Evolutionary conservation across 2,329 filamentous ascomycete genomes (phyloP), one percentile per base, ranked within the genome.

Genomic region (Ploettnerulaceae sp.): DNA sequence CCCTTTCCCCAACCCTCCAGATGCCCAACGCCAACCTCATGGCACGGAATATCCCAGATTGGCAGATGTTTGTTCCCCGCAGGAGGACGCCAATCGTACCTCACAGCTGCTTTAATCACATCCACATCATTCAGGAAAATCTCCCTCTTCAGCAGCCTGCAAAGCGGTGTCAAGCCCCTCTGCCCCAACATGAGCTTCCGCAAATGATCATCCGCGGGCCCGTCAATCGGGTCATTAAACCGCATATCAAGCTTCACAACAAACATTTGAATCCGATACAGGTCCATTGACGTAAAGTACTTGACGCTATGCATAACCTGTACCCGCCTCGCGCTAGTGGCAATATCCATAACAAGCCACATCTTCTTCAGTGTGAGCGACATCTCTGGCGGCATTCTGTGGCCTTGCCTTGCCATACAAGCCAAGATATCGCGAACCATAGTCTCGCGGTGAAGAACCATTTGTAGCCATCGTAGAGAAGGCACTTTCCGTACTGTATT

Each of bases 271-370:
- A 77, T 71, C 40, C 77, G 71, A 59, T 78, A 76, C 7, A 93
- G 63, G 58, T 87, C 79, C 3, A 62, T 49, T 47, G 83, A 69
- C 7, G 72, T 68, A 73, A 84, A 84, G 37, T 82, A 69, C 0
- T 58, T 54, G 7, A 44, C 42, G 61, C 78, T 78, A 22, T 69
- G 69, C 4, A 88, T 63, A 5, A 83, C 67, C 1, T 68, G 68
- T 5, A 72, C 64, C 1, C 87, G 78, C 11, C 74, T 68, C 0
- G 53, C 57, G 39, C 73, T 82, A 11, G 77, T 79, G 0, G 76
- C 68, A 3, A 82, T 67, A 58, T 89, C 85, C 70, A 89, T 79
- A 25, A 86, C 60, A 41, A 85, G 73, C 88, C 88, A 93, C 14
- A 88, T 69, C 59, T 86, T 85, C 57, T 79, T 71, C 35, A 86